Conservation (phyloP, 2,329 filamentous ascomycete species). For the Pestalotiopsis sp. region DNA sequence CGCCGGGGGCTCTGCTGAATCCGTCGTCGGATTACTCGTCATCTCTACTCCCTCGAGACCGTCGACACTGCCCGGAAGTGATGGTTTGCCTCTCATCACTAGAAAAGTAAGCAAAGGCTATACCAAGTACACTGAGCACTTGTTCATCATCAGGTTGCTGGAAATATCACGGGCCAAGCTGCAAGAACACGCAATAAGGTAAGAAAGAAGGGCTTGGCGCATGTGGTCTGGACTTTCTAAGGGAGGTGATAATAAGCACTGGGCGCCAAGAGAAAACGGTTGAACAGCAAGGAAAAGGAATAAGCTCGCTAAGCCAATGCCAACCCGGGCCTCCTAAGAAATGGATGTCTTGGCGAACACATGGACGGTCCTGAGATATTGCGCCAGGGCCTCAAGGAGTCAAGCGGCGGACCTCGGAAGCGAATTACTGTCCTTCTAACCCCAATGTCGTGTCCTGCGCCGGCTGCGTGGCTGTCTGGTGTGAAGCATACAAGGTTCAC, state of each 20-base stretch:
- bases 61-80: neutral
- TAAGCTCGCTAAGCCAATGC: neutral
- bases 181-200: neutral
- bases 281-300: neutral
- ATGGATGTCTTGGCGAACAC: neutral
- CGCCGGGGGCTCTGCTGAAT: neutral
- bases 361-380: neutral
- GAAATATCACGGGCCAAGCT: neutral
- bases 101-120: neutral
- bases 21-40: neutral
- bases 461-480: too few species aligned
- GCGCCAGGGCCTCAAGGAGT: too few species aligned
- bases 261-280: neutral
- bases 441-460: too few species aligned
- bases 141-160: too few species aligned
- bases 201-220: neutral
- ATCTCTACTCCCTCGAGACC: neutral
- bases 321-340: neutral
- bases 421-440: too few species aligned
- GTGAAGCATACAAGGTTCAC: too few species aligned
- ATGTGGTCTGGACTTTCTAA: neutral
- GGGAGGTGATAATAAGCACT: neutral
- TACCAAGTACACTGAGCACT: neutral
- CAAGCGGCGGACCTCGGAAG: too few species aligned
- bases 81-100: neutral